These are phyloP conservation scores for Ilyonectria robusta DNA, from an alignment of 2,329 filamentous ascomycete species.

Conservation along the genomic window DNA sequence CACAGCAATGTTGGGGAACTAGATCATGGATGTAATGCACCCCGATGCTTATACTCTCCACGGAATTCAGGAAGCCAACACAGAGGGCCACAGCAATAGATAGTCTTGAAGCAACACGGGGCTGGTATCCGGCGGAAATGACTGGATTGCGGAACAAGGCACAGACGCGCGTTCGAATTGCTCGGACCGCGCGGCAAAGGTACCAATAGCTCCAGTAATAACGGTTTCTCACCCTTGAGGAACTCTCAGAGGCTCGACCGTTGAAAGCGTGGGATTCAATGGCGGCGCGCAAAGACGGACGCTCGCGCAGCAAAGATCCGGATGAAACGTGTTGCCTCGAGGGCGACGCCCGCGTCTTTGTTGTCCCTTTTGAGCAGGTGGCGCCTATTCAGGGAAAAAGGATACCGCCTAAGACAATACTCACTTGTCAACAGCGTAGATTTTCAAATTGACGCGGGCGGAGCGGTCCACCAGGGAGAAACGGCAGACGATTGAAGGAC, in stretches of 20 bases:
- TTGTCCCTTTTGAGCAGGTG: constrained; percentile 36
- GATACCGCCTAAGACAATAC: not conserved
- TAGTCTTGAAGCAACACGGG: not conserved
- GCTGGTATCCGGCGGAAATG: constrained; percentile 4
- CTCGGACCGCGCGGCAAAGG: constrained; percentile 7
- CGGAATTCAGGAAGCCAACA: not conserved
- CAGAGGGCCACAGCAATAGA: constrained; percentile 5
- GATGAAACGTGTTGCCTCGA: constrained; percentile 40
- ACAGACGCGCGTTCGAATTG: constrained; percentile 17
- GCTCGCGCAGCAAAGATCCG: not conserved
- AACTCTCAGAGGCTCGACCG: not conserved
- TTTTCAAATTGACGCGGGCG: not conserved
- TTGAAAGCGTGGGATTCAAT: not conserved
- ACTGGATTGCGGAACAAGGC: constrained; percentile 1
- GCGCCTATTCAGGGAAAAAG: constrained; percentile 35
- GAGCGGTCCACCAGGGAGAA: constrained; percentile 2
- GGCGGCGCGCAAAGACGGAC: not conserved
- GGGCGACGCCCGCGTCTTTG: constrained; percentile 26
- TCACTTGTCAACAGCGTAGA: not conserved
- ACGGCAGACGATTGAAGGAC: not conserved
- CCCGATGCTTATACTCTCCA: not conserved
- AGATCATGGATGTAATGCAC: not conserved
- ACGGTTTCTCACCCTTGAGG: not conserved
- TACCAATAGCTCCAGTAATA: not conserved
- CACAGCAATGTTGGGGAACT: not conserved